Evolutionary conservation across 148 eudicot genomes (phyloP), one percentile per base, ranked within the genome.

Genomic region (Chenopodium quinoa): DNA sequence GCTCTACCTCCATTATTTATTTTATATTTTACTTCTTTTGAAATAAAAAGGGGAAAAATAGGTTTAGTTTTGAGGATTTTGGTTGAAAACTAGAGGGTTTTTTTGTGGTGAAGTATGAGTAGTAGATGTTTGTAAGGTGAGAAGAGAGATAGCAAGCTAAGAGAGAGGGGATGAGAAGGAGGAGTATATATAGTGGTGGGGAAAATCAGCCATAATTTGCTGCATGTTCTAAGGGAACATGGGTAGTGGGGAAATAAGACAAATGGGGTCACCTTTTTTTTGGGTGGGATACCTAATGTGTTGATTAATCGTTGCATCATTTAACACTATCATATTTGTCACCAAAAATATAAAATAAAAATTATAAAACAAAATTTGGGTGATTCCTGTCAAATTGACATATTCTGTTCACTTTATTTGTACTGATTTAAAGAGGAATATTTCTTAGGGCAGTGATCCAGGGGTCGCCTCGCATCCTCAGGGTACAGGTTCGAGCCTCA

Each of bases 171-270:
- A 25, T 31, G 74, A 4, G 52, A 25, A 40, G 11, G 64, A 44
- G 4, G 75, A 62, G 75, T 67, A 66, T 77, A 78, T 78, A 79
- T 88, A 88, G 80, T 82, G 88, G 89, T 56, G n/a, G 77, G 77
- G 88, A 75, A 87, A 84, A 88, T 77, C 52, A 81, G 87, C 88
- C 93, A 89, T 86, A 89, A 92, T 84, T 90, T 88, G 73, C 83
- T 92, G 91, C 95, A 92, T 89, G 93, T 90, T 92, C 75, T 83
- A 86, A 85, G 95, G 95, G 82, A 92, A 87, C 92, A 90, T 71
- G 76, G 81, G 84, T 82, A 71, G 87, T 86, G 86, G 89, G 85
- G 82, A 88, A 78, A 83, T 82, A 84, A 83, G 88, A 88, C 88
- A 85, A 78, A 76, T 75, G 82, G 83, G 88, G 89, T 81, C 79